These are phyloP conservation scores for Botryotinia convoluta DNA, from an alignment of 2,329 filamentous ascomycete species.

Conservation along the genomic window DNA sequence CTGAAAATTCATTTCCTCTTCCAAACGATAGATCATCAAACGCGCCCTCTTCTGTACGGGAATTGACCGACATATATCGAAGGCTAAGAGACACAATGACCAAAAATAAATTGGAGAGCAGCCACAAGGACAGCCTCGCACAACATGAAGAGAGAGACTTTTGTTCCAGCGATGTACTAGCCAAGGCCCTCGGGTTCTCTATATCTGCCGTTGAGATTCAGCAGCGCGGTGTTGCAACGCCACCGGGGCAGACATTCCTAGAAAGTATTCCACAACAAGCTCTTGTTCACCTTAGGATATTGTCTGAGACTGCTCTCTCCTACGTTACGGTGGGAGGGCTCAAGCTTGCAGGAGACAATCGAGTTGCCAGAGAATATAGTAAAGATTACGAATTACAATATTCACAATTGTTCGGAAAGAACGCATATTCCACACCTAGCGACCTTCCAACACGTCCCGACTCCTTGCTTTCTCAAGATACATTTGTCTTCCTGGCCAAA, in stretches of 20 bases:
- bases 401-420: slow-evolving; percentile 62
- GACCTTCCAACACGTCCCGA: slow-evolving; percentile 24
- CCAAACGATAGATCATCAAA: slow-evolving; percentile 42
- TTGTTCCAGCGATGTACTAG: slow-evolving; percentile 56
- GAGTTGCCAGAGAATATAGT: slow-evolving; percentile 64
- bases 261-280: slow-evolving; percentile 81
- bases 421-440: slow-evolving; percentile 16
- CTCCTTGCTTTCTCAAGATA: slow-evolving; percentile 65
- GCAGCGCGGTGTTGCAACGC: slow-evolving; percentile 77
- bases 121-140: background rate
- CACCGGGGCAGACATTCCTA: slow-evolving; percentile 70
- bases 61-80: slow-evolving; percentile 60
- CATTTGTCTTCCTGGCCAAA: slow-evolving; percentile 80
- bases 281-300: slow-evolving; percentile 80
- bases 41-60: slow-evolving; percentile 44
- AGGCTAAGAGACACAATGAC: slow-evolving; percentile 58
- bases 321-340: slow-evolving; percentile 77
- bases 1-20: slow-evolving; percentile 39
- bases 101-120: slow-evolving; percentile 51
- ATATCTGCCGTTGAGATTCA: slow-evolving; percentile 89
- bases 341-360: slow-evolving; percentile 56
- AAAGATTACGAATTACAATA: slow-evolving; percentile 70
- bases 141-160: slow-evolving; percentile 41
- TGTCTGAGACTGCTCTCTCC: slow-evolving; percentile 83
- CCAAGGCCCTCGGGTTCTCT: slow-evolving; percentile 72